Conservation (phyloP, 306 rosid species). For the Arachis hypogaea region DNA sequence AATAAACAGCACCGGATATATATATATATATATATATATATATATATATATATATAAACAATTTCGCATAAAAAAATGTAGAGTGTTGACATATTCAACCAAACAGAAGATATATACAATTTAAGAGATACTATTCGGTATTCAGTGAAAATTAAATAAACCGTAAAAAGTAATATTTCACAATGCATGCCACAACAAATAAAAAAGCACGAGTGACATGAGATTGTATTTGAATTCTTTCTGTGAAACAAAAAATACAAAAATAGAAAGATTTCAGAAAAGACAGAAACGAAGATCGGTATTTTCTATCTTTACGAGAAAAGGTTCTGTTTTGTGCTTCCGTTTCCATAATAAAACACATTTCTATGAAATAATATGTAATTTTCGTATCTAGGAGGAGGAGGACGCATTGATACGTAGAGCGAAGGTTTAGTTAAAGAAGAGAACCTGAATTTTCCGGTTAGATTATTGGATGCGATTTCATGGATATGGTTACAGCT, state of each 20-base stretch:
- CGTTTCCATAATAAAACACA: no score
- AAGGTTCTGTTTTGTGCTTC: no score
- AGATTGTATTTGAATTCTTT: no score
- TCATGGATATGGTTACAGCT: constrained; percentile 9
- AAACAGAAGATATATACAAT: neutral
- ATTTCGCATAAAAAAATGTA: neutral
- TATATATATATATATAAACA: neutral
- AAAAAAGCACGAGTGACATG: neutral
- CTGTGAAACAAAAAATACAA: no score
- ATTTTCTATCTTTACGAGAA: no score
- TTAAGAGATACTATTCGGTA: neutral
- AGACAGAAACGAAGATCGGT: no score
- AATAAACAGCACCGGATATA: neutral
- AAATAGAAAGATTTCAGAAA: no score
- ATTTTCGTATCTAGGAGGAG: neutral
- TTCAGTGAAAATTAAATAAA: neutral
- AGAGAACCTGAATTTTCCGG: constrained; percentile 9
- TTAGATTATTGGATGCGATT: constrained; percentile 20
- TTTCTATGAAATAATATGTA: no score
- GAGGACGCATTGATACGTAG: neutral
- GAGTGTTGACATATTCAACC: neutral
- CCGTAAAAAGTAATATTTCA: neutral
- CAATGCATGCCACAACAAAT: neutral
- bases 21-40: neutral
- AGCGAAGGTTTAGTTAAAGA: neutral